phyloP scores from a whole-genome alignment of 129 eudicot genomes.

The Saussurea involucrata region DNA sequence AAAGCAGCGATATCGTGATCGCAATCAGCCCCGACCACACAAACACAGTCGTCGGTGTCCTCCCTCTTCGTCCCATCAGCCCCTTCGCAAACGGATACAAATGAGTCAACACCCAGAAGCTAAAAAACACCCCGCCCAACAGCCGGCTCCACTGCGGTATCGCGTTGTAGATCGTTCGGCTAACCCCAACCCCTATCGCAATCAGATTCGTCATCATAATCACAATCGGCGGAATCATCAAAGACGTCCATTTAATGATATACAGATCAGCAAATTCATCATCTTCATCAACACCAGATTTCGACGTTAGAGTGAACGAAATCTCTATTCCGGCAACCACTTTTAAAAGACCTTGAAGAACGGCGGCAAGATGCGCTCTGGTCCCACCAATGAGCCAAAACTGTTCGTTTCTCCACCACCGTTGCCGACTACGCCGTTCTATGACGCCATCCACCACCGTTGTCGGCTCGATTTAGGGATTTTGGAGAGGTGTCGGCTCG shows the following conservation, averaged over 20 bases:
- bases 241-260: constrained; percentile 53
- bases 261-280: constrained; percentile 60
- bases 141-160: constrained; percentile 63
- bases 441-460: too few relatives aligned
- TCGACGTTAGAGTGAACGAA: constrained; percentile 60
- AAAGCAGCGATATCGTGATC: constrained; percentile 59
- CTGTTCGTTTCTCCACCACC: constrained; percentile 77
- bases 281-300: constrained; percentile 52
- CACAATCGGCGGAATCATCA: constrained; percentile 57
- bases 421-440: too few relatives aligned
- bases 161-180: constrained; percentile 48
- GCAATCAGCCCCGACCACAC: constrained; percentile 72
- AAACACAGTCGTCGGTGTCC: constrained; percentile 63
- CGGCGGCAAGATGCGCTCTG: constrained; percentile 72
- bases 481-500: too few relatives aligned
- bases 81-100: constrained; percentile 65
- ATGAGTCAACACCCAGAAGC: constrained; percentile 74
- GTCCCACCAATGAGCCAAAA: constrained; percentile 74
- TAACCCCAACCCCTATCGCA: constrained; percentile 57
- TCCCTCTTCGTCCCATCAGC: constrained; percentile 68
- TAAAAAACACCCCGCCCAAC: constrained; percentile 63
- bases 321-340: constrained; percentile 65
- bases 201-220: constrained; percentile 57
- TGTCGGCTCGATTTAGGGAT: too few relatives aligned
- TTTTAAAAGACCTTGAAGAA: constrained; percentile 58